Conservation (phyloP, 1,284 basidiomycete species). For the Rhodotorula sp. region DNA sequence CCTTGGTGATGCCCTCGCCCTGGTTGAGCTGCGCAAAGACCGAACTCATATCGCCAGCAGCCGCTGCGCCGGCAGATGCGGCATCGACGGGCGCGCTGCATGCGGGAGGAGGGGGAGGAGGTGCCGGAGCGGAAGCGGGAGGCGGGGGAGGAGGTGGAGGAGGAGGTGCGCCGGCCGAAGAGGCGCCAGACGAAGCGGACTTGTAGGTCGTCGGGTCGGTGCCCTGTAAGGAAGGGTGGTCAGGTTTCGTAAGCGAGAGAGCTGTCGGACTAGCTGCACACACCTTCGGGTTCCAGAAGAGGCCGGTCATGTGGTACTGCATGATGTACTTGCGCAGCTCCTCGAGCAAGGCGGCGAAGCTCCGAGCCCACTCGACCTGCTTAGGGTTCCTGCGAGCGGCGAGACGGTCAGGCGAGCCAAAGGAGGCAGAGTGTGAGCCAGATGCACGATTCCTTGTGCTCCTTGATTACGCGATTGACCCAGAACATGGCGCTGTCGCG, state of each 20-base stretch:
- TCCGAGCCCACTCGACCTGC: constrained; percentile 83
- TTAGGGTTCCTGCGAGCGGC: constrained; percentile 66
- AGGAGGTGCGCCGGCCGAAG: constrained; percentile 47
- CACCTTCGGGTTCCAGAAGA: constrained; percentile 85
- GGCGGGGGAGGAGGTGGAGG: constrained; percentile 51
- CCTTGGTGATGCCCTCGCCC: constrained; percentile 84
- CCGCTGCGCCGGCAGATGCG: constrained; percentile 47
- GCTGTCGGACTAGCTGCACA: constrained; percentile 28
- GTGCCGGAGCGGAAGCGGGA: constrained; percentile 50
- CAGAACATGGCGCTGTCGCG: constrained; percentile 90
- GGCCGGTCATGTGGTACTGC: constrained; percentile 81
- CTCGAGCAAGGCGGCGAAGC: constrained; percentile 70
- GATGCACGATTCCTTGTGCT: constrained; percentile 83
- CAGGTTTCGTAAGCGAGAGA: neutral
- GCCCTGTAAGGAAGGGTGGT: constrained; percentile 38
- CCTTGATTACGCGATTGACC: constrained; percentile 85
- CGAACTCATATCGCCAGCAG: constrained; percentile 65
- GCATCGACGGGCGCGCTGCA: constrained; percentile 53
- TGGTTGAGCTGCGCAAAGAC: constrained; percentile 93
- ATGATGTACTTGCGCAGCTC: constrained; percentile 78
- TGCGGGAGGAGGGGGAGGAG: constrained; percentile 58
- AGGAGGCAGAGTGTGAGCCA: neutral
- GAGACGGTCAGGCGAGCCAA: neutral
- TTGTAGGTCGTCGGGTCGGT: constrained; percentile 43
- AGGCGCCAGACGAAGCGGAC: constrained; percentile 7